Base-by-base conservation (phyloP, 139 green algal genomes). In the Diplosphaera chodatii region DNA sequence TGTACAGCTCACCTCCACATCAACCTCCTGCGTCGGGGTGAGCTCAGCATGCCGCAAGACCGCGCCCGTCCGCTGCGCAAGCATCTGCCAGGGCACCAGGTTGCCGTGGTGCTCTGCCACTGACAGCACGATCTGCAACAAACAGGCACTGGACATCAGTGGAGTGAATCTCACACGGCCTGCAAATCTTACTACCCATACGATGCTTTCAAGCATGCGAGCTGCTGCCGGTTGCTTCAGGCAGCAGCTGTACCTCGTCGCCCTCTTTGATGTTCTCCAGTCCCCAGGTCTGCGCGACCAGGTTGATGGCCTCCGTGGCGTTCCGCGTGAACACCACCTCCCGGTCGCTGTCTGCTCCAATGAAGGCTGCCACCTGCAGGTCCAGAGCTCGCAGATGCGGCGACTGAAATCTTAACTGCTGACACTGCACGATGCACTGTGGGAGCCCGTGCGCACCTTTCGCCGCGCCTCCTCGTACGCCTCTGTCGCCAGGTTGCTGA, bases 61-160 rank as follows among this genome's bases (percentile, higher is more conserved):
- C 13, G 86, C 87, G n/a, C 95, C 93, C n/a, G 86, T 97, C 16
- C 79, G 79, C 73, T 91, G 59, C 22, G 87, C 87, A 65, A 98
- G 68, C 55, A 99, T 63, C 87, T 99, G 96, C 96, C 96, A 99
- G 8, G 95, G 96, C 34, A 99, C 94, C 33, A 99, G 69, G 79
- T 98, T 99, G 87, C 82, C 92, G 85, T 99, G 96, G 80, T 98
- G 94, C 88, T 99, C 96, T 55, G 92, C 91, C 5, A 98, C 93
- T 10, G 86, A 93, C 27, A 93, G 41, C n/a, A 98, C 78, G 33
- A 98, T 89, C 88, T 96, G 79, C 64, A 78, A 31, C 31, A 4
- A 25, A 18, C 10, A 25, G 37, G 10, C n/a, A n/a, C n/a, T n/a
- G n/a, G n/a, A n/a, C n/a, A n/a, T n/a, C n/a, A n/a, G n/a, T n/a